Evolutionary conservation across 495 filamentous ascomycete species (phyloP).

Genomic region (Aspergillus nanangensis): DNA sequence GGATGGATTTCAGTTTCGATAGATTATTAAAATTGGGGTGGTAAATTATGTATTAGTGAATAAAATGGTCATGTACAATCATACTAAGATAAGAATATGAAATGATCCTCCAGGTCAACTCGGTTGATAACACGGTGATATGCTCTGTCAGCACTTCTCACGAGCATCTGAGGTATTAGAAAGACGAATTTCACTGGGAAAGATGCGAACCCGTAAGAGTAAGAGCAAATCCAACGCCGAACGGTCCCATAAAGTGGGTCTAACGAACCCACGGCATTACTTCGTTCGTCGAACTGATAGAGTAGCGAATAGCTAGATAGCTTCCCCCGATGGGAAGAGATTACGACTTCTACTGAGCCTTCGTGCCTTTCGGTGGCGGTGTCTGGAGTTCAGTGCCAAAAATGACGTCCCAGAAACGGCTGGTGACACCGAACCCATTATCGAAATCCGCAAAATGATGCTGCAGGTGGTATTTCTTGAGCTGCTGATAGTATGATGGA

Average conservation of each 20-base stretch:
- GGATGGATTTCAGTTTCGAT: not conserved
- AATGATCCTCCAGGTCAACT: not conserved
- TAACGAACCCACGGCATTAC: slow-evolving; percentile 23
- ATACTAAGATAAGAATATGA: slow-evolving; percentile 4
- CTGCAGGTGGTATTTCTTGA: slow-evolving; percentile 95
- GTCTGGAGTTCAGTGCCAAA: slow-evolving; percentile 80
- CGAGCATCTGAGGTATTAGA: not conserved
- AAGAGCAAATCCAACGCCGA: not conserved
- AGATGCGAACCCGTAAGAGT: not conserved
- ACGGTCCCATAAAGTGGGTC: too few relatives aligned
- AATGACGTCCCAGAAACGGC: slow-evolving; percentile 88
- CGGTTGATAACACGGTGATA: too few relatives aligned
- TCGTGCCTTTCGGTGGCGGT: slow-evolving; percentile 41
- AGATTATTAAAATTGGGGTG: not conserved
- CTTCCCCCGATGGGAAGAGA: not conserved
- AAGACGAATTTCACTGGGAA: too few relatives aligned
- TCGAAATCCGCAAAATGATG: slow-evolving; percentile 97
- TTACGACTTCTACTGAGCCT: slow-evolving; percentile 47
- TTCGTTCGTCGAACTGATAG: slow-evolving; percentile 8
- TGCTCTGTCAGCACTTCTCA: not conserved
- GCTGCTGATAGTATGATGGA: slow-evolving; percentile 76
- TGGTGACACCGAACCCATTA: slow-evolving; percentile 98
- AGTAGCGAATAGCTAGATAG: not conserved
- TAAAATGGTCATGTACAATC: slow-evolving; percentile 22
- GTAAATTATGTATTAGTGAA: slow-evolving; percentile 32